Base-by-base conservation (phyloP, 331 rosid genomes). In the Acacia concinna region DNA sequence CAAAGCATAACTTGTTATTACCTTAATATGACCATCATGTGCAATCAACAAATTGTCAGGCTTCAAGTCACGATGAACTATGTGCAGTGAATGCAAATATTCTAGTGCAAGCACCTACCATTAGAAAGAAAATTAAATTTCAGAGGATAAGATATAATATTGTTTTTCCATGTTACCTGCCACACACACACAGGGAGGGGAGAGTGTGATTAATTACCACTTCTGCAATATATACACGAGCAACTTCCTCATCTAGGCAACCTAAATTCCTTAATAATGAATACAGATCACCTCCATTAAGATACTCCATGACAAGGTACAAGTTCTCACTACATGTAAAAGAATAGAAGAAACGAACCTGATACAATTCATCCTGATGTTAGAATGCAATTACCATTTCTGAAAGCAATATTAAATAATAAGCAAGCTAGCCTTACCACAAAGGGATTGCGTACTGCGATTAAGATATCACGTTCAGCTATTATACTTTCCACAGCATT, bases 291-390 rank as follows among this genome's bases (percentile, higher is more conserved):
- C 99, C 99, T 83, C 99, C 99, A 76, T 93, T 96, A 63, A 93
- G 88, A 89, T 96, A 96, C 91, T 96, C 99, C 99, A 96, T 96
- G 78, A 96, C 99, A 59, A 96, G 99, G 82, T 96, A 96, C 84
- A 96, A 81, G 84, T 96, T 96, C 64, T 93, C 98, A 60, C 98
- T 90, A 70, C 98, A 93, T 56, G 99, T 96, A 85, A 96, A 96
- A 52, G 99, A 96, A 89, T 96, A 96, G 90, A 96, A 96, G 89
- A 96, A 96, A 31, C 99, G 99, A 79, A 96, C 99, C 99, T 96
- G 94, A 81, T 54, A 76, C 79, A 68, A 62, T 77, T 63, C 62
- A 86, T 63, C 71, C 71, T 52, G 51, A 72, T 38, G 81, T 87
- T 66, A 85, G 67, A 77, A 76, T 34, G 75, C 65, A 52, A 71